Evolutionary conservation across 768 basidiomycete species (phyloP), one percentile per base, ranked within the genome.

Genomic region (Lyophyllum decastes): DNA sequence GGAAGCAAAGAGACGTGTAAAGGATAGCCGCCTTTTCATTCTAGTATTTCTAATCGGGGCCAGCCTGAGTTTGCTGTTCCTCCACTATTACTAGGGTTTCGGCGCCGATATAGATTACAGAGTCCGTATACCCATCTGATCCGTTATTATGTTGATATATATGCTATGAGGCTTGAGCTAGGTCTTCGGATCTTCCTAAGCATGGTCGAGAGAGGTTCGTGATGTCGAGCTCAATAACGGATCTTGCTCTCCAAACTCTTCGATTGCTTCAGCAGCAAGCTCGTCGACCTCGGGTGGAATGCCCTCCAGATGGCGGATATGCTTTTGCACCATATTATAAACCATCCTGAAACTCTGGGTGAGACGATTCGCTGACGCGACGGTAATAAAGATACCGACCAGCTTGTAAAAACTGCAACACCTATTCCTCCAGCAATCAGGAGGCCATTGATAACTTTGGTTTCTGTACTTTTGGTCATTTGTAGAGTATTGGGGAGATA

Each of bases 41-140:
- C 76, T 99, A 40, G 76, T 97, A 21, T 98, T 99, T 74, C 82
- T 99, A 55, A 77, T 98, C 40, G 94, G 95, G 17, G 94, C 96
- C 8, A 94, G 90, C 71, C 72, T 97, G 63, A 94, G 93, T 48
- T 71, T 99, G 61, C 77, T 99, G 45, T 99, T 98, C 82, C 73
- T 98, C 64, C 95, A 98, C 72, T 88, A 89, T 73, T 98, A 97
- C 74, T 92, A 75, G 76, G 21, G 12, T 38, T 22, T 19, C 30
- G 19, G 35, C 27, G 12, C 43, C 8, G 27, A 12, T 33, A 22
- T 53, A 49, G 27, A 49, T 38, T 43, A 53, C 25, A 53, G 34
- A 54, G 38, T 22, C 43, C 26, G 26, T 59, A 52, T 52, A 54
- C 40, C 49, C 30, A 47, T 24, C 22, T 38, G 9, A 56, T 48